Percentiles rank a stretch among this genome's conserved stretches.
Evolutionary conservation across 257 asterid genomes (phyloP).

Genomic region (Solanum chiquidenum): DNA sequence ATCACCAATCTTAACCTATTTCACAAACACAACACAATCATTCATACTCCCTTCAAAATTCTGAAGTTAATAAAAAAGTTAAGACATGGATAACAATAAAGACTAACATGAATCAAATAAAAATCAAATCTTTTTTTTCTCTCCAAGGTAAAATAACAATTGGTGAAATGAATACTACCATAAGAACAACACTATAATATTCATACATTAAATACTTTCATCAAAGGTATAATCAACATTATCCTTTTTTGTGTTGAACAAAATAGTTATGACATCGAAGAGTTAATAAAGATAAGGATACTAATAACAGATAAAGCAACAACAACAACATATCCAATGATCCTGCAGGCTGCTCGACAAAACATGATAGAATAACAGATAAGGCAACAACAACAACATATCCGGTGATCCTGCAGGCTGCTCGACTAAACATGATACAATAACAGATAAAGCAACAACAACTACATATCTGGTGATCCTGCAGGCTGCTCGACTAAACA

Average conservation of each 20-base stretch:
- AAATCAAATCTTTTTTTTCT: neutral
- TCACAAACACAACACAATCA: neutral
- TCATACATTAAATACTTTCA: neutral
- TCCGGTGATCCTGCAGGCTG: no score
- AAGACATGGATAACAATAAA: neutral
- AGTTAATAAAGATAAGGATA: neutral
- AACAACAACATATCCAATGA: neutral
- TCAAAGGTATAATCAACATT: neutral
- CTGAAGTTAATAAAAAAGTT: neutral
- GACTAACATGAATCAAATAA: neutral
- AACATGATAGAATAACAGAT: neutral
- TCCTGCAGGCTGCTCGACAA: neutral
- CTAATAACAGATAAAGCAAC: neutral
- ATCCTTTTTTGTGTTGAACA: neutral
- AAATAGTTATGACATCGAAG: neutral
- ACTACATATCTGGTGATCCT: neutral
- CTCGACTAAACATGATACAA: no score
- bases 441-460: neutral
- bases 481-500: neutral
- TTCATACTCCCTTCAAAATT: neutral
- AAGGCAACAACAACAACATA: neutral
- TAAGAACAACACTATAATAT: neutral
- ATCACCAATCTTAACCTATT: conserved; percentile 81
- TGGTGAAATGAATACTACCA: neutral
- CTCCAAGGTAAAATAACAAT: neutral